Percentiles rank a stretch among this genome's conserved stretches.
phyloP scores from a whole-genome alignment of 352 stramenopile species.

The Pythium coloratum region DNA sequence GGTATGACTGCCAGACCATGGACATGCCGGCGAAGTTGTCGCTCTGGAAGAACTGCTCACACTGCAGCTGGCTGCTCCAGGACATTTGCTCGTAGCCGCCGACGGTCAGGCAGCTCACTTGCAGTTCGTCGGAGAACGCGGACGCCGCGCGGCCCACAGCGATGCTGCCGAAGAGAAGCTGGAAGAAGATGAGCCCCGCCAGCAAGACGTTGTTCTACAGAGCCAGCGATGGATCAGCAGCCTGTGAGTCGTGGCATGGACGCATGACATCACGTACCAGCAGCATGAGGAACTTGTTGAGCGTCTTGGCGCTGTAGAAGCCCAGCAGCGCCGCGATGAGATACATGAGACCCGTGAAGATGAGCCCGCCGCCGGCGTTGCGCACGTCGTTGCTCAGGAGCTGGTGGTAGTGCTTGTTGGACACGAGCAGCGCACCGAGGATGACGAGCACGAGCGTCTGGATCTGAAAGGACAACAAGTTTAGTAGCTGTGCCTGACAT shows the following conservation, averaged over 20 bases:
- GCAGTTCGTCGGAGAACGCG: constrained; percentile 34
- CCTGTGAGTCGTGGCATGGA: neutral
- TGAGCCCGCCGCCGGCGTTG: constrained; percentile 59
- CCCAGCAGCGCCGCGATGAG: constrained; percentile 42
- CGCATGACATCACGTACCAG: constrained; percentile 28
- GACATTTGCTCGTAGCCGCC: constrained; percentile 48
- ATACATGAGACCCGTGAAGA: constrained; percentile 69
- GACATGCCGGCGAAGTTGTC: constrained; percentile 61
- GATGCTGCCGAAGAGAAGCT: constrained; percentile 63
- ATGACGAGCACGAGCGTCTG: constrained; percentile 57
- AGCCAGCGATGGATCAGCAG: neutral
- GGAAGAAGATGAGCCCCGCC: constrained; percentile 50
- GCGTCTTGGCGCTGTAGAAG: constrained; percentile 51
- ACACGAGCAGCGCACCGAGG: constrained; percentile 46
- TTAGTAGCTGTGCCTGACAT: neutral
- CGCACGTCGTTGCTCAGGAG: constrained; percentile 51
- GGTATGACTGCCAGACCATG: constrained; percentile 79
- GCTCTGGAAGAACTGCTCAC: constrained; percentile 53
- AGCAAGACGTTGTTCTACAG: constrained; percentile 49
- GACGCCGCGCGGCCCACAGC: constrained; percentile 38
- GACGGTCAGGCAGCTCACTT: constrained; percentile 62
- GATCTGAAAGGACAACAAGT: constrained; percentile 24
- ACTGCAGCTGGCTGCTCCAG: constrained; percentile 33
- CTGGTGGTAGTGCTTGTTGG: constrained; percentile 63
- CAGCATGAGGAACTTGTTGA: constrained; percentile 81